Conservation (phyloP, 805 yeast genomes). For the Hanseniaspora nectarophila region DNA sequence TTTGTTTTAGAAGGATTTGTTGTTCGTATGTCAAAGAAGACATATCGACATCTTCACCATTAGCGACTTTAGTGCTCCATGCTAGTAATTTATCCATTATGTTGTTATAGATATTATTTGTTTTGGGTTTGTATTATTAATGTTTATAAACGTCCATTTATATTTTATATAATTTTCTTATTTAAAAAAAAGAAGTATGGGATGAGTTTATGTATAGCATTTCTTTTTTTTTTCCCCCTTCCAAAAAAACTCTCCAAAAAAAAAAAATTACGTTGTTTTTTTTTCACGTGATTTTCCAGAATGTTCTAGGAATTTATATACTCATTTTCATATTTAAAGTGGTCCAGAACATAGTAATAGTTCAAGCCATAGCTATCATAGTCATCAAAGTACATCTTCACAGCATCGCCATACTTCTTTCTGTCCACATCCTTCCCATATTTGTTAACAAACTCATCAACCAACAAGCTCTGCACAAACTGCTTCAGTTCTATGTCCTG, state of each 20-base stretch:
- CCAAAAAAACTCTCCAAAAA: too few relatives aligned
- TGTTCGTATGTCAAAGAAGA: constrained; percentile 12
- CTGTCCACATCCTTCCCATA: neutral
- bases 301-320: neutral
- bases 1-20: constrained; percentile 9
- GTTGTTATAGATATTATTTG: neutral
- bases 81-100: constrained; percentile 79
- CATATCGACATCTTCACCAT: constrained; percentile 58
- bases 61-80: constrained; percentile 78
- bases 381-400: constrained; percentile 1
- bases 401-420: neutral
- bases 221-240: too few relatives aligned
- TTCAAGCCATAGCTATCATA: neutral
- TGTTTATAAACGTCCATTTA: too few relatives aligned
- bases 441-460: neutral
- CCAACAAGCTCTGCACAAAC: neutral
- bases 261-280: too few relatives aligned
- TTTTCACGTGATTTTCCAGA: too few relatives aligned
- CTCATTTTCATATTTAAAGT: neutral
- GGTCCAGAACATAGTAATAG: constrained; percentile 1
- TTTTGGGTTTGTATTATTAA: too few relatives aligned
- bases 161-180: neutral
- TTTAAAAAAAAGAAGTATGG: too few relatives aligned
- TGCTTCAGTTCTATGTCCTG: constrained; percentile 1
- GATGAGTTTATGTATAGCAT: too few relatives aligned